Evolutionary conservation across 768 basidiomycete genomes (phyloP).

Genomic region (Kwoniella pini): DNA sequence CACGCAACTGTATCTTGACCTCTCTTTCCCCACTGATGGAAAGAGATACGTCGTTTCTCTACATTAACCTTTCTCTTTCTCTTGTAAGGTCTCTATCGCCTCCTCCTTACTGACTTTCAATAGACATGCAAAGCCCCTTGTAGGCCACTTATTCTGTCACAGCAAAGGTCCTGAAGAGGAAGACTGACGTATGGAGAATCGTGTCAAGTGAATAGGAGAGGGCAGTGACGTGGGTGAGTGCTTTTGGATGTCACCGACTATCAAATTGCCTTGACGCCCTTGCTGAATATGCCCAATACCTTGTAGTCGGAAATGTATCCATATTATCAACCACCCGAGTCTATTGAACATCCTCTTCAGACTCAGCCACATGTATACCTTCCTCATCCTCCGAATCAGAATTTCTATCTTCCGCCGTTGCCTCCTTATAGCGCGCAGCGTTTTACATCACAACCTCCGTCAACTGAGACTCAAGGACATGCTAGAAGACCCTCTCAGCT

Average conservation of each 20-base stretch:
- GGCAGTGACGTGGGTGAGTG: not conserved
- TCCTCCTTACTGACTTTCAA: not conserved
- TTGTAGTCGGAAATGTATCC: slow-evolving; percentile 2
- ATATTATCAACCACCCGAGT: not conserved
- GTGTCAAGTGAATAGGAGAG: too few relatives aligned
- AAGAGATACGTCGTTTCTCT: too few relatives aligned
- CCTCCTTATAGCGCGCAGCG: not conserved
- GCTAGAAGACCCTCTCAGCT: not conserved
- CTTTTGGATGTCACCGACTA: too few relatives aligned
- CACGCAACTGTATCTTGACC: not conserved
- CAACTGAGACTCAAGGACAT: not conserved
- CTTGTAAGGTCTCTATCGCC: too few relatives aligned
- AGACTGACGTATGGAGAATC: too few relatives aligned
- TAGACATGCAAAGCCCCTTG: not conserved
- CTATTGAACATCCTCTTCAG: not conserved
- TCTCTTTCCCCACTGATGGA: too few relatives aligned
- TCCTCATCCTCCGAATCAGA: slow-evolving; percentile 16
- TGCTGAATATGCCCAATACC: too few relatives aligned
- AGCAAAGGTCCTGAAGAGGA: too few relatives aligned
- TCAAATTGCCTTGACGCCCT: too few relatives aligned
- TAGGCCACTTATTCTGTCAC: too few relatives aligned
- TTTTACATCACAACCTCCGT: slow-evolving; percentile 4
- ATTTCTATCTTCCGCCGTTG: slow-evolving; percentile 8
- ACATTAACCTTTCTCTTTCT: too few relatives aligned
- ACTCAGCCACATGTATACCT: not conserved